Evolutionary conservation across 1,284 basidiomycete species (phyloP), one percentile per base, ranked within the genome.

Genomic region (Trichosporon sp.): DNA sequence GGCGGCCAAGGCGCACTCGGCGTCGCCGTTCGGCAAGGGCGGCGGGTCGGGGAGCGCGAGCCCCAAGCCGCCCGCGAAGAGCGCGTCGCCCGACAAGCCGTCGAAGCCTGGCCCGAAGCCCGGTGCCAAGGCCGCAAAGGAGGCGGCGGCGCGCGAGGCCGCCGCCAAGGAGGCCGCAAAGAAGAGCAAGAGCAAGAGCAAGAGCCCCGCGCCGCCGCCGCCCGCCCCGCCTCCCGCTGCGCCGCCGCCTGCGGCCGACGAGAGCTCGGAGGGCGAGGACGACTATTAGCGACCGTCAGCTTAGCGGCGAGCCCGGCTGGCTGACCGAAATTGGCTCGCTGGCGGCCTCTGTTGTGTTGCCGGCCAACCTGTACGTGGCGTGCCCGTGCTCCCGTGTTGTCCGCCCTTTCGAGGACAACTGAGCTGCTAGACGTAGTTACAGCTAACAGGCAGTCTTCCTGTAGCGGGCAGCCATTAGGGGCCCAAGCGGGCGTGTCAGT

Each of bases 181-280:
- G 31, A 18, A 56, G 56, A 35, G 21, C n/a, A 27, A 38, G 42
- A 53, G 38, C 25, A 35, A 42, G 65, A 53, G 31, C 65, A 53
- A 29, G 25, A 38, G 29, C 47, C 64, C 51, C 29, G 42, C 42
- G 18, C 44, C n/a, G 42, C 42, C 42, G 3, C 44, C 34, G 44
- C 29, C 64, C n/a, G 64, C 64, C 2, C 62, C 62, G 32, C 34
- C 29, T 29, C 58, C 29, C 35, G 34, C 35, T 38, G 35, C 35
- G 35, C 35, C 35, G 4, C 9, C 34, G 34, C 32, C 62, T n/a
- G 23, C 58, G 1, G 68, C 47, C 6, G 65, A 72, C 31, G 71
- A 72, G 42, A 66, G 64, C 25, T 66, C 64, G 23, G 71, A 72
- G 69, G 71, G 58, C 0, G 71, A 72, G 25, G 71, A 72, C 47